Base-by-base conservation (phyloP, 2,329 filamentous ascomycete species). In the Colletotrichum phormii region DNA sequence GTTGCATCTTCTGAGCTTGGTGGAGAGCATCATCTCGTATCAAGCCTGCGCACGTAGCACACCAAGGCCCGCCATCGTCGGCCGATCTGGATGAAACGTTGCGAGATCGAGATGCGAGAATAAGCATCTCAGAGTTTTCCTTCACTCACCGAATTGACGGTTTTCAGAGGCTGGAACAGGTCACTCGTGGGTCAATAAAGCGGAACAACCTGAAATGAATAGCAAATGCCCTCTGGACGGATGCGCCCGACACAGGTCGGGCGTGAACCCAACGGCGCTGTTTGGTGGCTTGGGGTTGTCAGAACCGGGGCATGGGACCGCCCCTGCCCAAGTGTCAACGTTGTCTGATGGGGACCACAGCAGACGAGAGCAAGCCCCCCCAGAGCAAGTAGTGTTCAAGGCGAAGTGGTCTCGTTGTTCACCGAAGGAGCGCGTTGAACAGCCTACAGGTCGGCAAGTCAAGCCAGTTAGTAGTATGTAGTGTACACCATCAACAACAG, bases 41-140 rank as follows among this genome's bases (percentile, higher is more conserved):
- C 53, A 61, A 55, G 22, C 37, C 18, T 31, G 24, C 31, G 58
- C 64, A 72, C 69, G 59, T 59, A 59, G 62, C 58, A 37, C 58
- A 51, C 9, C 8, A 55, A 29, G 54, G 59, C 54, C 70, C 54
- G 65, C 46, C 26, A 26, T 69, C 42, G 24, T 18, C 33, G 54
- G 42, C 60, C 33, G 70, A 70, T 72, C 54, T 69, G 60, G 54
- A 54, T 64, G 60, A 64, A 64, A 61, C 42, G 24, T 55, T 24
- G 31, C 24, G 55, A 53, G 70, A 72, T 72, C 59, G 66, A 64
- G 60, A 70, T 70, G 24, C 33, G 46, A 61, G 33, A 64, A 61
- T 46, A 15, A 35, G 46, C 6, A 61, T n/a, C 22, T 59, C 54
- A 42, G 26, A 64, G 5, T 60, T 72, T 72, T 64, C 65, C 54